Percentiles rank a stretch among this genome's conserved stretches.
Evolutionary conservation across 169 alveolate species (phyloP).

Genomic region (Toxoplasma gondii): DNA sequence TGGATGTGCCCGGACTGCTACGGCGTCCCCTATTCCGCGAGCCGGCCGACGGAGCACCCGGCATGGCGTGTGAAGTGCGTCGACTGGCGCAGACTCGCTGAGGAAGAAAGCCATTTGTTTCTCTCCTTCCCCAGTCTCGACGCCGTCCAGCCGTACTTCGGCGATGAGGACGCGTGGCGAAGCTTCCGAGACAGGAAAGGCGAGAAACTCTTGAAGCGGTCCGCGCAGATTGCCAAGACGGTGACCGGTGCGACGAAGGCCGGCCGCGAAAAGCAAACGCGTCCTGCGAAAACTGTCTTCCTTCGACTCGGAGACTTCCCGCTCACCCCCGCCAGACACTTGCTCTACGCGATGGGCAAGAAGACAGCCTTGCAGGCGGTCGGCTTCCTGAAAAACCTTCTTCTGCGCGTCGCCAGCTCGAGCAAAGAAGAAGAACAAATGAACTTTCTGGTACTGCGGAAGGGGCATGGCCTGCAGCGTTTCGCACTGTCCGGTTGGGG

Average conservation of each 20-base stretch:
- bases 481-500: neutral
- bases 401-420: slow-evolving; percentile 10
- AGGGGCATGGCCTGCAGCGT: neutral
- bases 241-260: neutral
- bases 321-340: slow-evolving; percentile 3
- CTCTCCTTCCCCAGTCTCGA: slow-evolving; percentile 14
- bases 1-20: slow-evolving; percentile 66
- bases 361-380: slow-evolving; percentile 19
- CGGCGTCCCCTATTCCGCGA: slow-evolving; percentile 48
- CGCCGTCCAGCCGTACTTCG: slow-evolving; percentile 37
- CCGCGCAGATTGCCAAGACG: neutral
- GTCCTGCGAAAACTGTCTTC: neutral
- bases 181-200: neutral
- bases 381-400: slow-evolving; percentile 16
- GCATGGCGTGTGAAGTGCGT: slow-evolving; percentile 44
- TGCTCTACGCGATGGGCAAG: slow-evolving; percentile 48
- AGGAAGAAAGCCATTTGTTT: slow-evolving; percentile 16
- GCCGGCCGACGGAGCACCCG: slow-evolving; percentile 11
- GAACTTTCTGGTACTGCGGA: neutral
- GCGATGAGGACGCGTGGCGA: slow-evolving; percentile 9
- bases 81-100: slow-evolving; percentile 28
- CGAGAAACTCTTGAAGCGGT: slow-evolving; percentile 16
- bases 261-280: neutral
- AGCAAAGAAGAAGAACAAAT: slow-evolving; percentile 21
- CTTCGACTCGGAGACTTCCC: slow-evolving; percentile 40